These are phyloP conservation scores for Xeromyces bisporus DNA, from an alignment of 495 filamentous ascomycete species.

Conservation along the genomic window DNA sequence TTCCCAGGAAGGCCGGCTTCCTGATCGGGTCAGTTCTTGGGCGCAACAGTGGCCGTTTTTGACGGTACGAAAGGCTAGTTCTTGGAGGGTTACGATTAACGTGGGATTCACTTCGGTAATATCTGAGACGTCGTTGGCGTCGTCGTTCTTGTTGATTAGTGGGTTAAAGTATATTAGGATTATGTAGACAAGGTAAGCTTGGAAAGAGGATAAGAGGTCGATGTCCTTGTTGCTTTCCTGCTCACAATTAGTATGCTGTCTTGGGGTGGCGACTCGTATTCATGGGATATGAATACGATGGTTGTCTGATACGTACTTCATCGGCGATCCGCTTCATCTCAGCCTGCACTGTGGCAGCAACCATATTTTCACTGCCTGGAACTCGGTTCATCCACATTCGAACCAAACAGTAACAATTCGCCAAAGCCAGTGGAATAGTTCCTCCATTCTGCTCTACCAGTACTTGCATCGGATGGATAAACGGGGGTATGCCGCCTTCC, in stretches of 20 bases:
- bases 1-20: slow-evolving; percentile 32
- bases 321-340: slow-evolving; percentile 21
- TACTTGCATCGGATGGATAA: slow-evolving; percentile 23
- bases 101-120: too few species aligned
- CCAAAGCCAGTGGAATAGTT: slow-evolving; percentile 13
- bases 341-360: slow-evolving; percentile 12
- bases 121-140: slow-evolving; percentile 22
- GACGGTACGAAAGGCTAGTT: slow-evolving; percentile 25
- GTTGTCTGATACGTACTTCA: too few species aligned
- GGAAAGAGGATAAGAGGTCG: slow-evolving; percentile 23
- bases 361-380: slow-evolving; percentile 22
- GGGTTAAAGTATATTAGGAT: slow-evolving; percentile 27
- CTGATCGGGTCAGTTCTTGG: slow-evolving; percentile 16
- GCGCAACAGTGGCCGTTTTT: slow-evolving; percentile 21
- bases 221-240: slow-evolving; percentile 11
- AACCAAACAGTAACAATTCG: slow-evolving; percentile 26
- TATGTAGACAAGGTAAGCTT: slow-evolving; percentile 32
- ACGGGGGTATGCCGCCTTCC: slow-evolving; percentile 16
- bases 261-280: too few species aligned
- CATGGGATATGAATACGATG: too few species aligned
- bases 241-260: background rate
- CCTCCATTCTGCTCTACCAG: too few species aligned
- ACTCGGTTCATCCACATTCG: slow-evolving; percentile 23
- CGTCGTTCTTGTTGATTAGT: slow-evolving; percentile 10
- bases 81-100: too few species aligned